Evolutionary conservation across 805 yeast genomes (phyloP), one percentile per base, ranked within the genome.

Genomic region (Wickerhamiella spandovensis): DNA sequence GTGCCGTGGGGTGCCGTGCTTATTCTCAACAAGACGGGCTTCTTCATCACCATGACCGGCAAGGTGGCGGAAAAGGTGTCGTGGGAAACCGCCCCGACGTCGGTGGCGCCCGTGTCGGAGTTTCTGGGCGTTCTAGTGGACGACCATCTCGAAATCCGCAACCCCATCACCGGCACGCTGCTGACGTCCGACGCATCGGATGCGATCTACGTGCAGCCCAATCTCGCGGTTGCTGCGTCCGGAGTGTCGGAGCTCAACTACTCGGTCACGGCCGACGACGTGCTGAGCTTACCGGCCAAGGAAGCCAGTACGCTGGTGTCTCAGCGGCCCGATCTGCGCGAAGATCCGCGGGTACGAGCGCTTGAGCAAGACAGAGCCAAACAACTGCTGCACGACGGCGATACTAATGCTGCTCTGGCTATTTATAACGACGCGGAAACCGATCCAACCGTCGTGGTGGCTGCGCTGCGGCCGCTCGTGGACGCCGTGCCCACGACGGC

Each of bases 121-220:
- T 51, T 73, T 13, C 47, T 73, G 5, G 47, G 66, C 5, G 54
- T 61, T 1, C 56, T 63, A 25, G 48, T 52, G 7, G 56, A 62
- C 9, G 60, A 59, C 35, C 54, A 61, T 5, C 52, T 76, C 0
- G 72, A 70, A 46, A 52, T 75, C 1, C 56, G 71, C 25, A 72
- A 69, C 52, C 58, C 70, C 1, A 64, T 63, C 20, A 64, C 70
- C 8, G 68, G 70, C 12, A 52, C 62, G 1, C 44, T 67, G 4
- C 59, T 71, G 23, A 76, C 75, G 2, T 9, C 13, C 17, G 18
- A 17, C 6, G 6, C 21, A 2, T 28, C 10, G 5, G 38, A 44
- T 17, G 37, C 22, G 5, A 2, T 8, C 4, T 25, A 17, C 6
- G 17, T 25, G 13, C 21, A 10, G n/a, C n/a, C 35, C 7, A 28